A percentile compares a stretch with the other conserved stretches of the same genome.
phyloP scores from a whole-genome alignment of 768 basidiomycete species.

The Serendipita sp. region DNA sequence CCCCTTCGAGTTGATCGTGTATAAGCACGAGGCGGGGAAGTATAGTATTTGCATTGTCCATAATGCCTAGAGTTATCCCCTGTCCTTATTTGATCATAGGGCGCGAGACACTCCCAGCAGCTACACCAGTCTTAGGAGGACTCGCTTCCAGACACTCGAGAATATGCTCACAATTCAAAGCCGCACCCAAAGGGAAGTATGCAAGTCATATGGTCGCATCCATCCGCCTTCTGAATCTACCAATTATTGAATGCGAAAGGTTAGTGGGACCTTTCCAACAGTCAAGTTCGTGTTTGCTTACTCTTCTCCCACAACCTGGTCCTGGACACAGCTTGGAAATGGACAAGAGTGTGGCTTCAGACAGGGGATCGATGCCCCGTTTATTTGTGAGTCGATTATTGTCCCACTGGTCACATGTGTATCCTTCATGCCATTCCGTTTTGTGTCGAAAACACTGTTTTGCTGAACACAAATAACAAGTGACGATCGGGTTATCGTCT shows the following conservation, averaged over 20 bases:
- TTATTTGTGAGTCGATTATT: not conserved
- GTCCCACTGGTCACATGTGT: not conserved
- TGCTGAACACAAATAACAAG: not conserved
- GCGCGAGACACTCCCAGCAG: not conserved
- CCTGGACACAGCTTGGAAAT: not conserved
- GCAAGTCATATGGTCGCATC: not conserved
- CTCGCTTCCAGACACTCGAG: not conserved
- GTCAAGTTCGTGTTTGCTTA: not conserved
- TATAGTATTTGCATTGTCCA: not conserved
- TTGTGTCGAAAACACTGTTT: not conserved
- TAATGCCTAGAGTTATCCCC: not conserved
- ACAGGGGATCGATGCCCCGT: not conserved
- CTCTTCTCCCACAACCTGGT: not conserved
- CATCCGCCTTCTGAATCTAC: not conserved
- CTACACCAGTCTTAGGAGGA: not conserved
- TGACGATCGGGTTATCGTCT: not conserved
- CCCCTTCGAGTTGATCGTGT: too few species aligned
- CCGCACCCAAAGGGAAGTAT: not conserved
- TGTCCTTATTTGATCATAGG: not conserved
- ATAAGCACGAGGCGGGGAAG: not conserved
- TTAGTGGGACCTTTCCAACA: not conserved
- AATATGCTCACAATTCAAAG: not conserved
- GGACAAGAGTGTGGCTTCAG: not conserved
- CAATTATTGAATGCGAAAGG: not conserved
- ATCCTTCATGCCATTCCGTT: not conserved